Evolutionary conservation across 148 eudicot genomes (phyloP), one percentile per base, ranked within the genome.

Genomic region (Diospyros lotus): DNA sequence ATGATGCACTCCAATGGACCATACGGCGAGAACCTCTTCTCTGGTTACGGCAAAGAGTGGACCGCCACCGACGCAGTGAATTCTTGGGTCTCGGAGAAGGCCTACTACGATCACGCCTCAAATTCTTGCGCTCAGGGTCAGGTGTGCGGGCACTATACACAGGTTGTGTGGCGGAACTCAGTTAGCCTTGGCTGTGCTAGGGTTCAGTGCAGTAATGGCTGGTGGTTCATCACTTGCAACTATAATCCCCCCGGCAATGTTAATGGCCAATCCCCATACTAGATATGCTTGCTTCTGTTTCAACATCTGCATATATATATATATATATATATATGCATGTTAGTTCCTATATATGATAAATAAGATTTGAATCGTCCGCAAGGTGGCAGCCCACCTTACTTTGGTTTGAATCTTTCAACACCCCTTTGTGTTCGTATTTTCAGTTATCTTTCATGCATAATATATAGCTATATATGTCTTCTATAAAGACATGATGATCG

Each of bases 171-270:
- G 87, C 55, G 78, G 11, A 65, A 81, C 13, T 81, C 87, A 1
- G 51, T 69, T 9, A 56, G 76, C 6, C 52, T 84, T 39, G 87
- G 87, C n/a, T 84, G 87, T 65, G 87, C 78, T 64, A 79, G 82
- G 70, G 80, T 75, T 53, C 71, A 64, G 18, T 84, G 87, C 54
- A 64, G 50, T 58, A 65, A 42, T 55, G 78, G 74, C 1, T 9
- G 62, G 42, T 69, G 45, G 71, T 84, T 81, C 8, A 54, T 84
- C 58, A 78, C 61, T 12, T 84, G 84, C 40, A 83, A 61, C 76
- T 83, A 83, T 44, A 69, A 56, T 56, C 60, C 28, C 18, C 60
- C 17, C 3, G 60, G 60, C 60, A 56, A 56, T 18, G 3, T 2
- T 15, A 2, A 13, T 14, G 60, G 60, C 1, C 74, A 72, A 10